phyloP scores from a whole-genome alignment of 2,329 filamentous ascomycete genomes.

The Teratosphaeria destructans region DNA sequence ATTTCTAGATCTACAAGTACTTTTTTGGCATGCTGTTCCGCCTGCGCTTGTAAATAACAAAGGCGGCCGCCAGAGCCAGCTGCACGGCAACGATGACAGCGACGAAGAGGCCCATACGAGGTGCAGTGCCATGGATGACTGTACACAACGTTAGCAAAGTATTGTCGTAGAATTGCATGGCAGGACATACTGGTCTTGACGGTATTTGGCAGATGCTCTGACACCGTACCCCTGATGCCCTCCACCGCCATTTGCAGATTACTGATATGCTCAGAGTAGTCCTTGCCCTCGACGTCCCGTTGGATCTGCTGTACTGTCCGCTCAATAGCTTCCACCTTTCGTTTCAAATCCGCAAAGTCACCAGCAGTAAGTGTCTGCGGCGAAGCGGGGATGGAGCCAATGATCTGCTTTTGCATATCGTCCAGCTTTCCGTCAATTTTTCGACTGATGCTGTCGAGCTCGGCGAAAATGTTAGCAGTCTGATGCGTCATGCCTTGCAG shows the following conservation, averaged over 20 bases:
- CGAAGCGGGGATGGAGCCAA: constrained; percentile 23
- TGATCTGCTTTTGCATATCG: constrained; percentile 31
- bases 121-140: constrained; percentile 45
- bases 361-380: not conserved
- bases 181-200: constrained; percentile 40
- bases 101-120: constrained; percentile 53
- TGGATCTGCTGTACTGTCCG: constrained; percentile 40
- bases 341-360: constrained; percentile 1
- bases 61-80: constrained; percentile 56
- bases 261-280: constrained; percentile 45
- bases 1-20: constrained; percentile 51
- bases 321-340: constrained; percentile 36
- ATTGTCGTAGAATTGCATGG: not conserved
- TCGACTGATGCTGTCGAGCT: constrained; percentile 42
- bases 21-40: constrained; percentile 76
- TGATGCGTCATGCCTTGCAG: constrained; percentile 65
- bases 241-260: constrained; percentile 44
- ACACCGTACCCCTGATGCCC: constrained; percentile 38
- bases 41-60: constrained; percentile 70
- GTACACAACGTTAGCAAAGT: constrained; percentile 3
- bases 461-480: constrained; percentile 50
- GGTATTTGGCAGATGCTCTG: constrained; percentile 40
- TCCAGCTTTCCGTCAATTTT: constrained; percentile 33
- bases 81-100: constrained; percentile 67
- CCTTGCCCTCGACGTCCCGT: constrained; percentile 45